These are phyloP conservation scores for Hypoxylon sp. DNA, from an alignment of 2,329 filamentous ascomycete species.

Conservation along the genomic window DNA sequence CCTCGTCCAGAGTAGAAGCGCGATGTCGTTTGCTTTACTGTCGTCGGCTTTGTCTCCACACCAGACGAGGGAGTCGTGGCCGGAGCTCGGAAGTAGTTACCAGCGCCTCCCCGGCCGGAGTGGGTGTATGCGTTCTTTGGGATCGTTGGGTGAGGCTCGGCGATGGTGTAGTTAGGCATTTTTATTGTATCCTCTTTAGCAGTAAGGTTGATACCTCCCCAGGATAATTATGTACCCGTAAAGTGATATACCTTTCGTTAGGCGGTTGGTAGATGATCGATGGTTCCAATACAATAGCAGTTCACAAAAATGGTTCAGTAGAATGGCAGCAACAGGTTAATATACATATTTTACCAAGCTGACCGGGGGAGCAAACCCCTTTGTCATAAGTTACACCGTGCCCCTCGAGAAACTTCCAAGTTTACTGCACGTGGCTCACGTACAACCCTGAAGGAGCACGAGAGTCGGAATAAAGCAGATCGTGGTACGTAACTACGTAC, in stretches of 20 bases:
- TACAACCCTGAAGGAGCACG: conserved; percentile 4
- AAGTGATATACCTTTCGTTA: conserved; percentile 8
- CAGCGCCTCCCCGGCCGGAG: conserved; percentile 67
- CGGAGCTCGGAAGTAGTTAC: conserved; percentile 66
- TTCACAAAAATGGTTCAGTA: conserved; percentile 3
- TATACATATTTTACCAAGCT: conserved; percentile 47
- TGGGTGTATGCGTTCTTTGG: conserved; percentile 62
- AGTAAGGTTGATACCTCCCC: conserved; percentile 26
- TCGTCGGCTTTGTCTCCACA: conserved; percentile 59
- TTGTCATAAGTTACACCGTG: conserved; percentile 48
- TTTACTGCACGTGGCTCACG: conserved; percentile 36
- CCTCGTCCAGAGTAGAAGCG: conserved; percentile 76
- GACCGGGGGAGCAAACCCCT: conserved; percentile 42
- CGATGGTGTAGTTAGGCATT: conserved; percentile 61
- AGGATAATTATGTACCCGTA: conserved; percentile 8
- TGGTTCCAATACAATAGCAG: conserved; percentile 10
- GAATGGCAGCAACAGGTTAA: conserved; percentile 39
- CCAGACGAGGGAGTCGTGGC: conserved; percentile 58
- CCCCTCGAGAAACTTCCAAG: conserved; percentile 41
- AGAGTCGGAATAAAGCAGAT: conserved; percentile 32
- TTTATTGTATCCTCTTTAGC: conserved; percentile 36
- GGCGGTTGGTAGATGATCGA: conserved; percentile 4
- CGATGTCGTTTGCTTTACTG: conserved; percentile 57
- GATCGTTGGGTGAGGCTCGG: conserved; percentile 63
- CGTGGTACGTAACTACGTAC: conserved; percentile 42